Percentiles rank a stretch among this genome's conserved stretches.
phyloP scores from a whole-genome alignment of 1,139 yeast genomes.

The Debaryomycetaceae sp. region DNA sequence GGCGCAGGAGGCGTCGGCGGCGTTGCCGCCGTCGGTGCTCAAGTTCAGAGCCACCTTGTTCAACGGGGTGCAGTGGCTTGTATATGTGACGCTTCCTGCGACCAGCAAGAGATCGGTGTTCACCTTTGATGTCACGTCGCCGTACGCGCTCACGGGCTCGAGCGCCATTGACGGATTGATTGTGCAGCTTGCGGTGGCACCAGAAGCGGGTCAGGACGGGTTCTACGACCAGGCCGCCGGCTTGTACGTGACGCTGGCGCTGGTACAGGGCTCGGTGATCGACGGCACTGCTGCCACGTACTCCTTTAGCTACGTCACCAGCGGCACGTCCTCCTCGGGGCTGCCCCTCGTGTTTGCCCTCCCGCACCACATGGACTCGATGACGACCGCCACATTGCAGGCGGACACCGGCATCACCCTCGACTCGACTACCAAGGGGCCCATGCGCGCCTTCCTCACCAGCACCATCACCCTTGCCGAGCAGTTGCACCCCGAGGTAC shows the following conservation, averaged over 20 bases:
- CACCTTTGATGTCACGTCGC: conserved; percentile 6
- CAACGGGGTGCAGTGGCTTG: conserved; percentile 51
- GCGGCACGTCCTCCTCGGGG: conserved; percentile 51
- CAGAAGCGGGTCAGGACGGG: conserved; percentile 23
- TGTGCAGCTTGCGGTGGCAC: conserved; percentile 53
- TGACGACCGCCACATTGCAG: conserved; percentile 31
- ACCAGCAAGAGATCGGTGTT: conserved; percentile 16
- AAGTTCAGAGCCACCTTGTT: conserved; percentile 56
- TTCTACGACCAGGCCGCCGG: conserved; percentile 37
- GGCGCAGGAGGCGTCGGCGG: conserved; percentile 40
- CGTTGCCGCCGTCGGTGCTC: conserved; percentile 34
- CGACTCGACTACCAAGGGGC: conserved; percentile 63
- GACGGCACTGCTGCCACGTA: conserved; percentile 44
- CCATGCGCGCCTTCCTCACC: conserved; percentile 57
- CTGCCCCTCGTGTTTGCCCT: conserved; percentile 58
- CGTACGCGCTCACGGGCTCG: conserved; percentile 6
- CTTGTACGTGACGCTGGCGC: conserved; percentile 31
- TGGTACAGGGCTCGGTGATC: conserved; percentile 23
- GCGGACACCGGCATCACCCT: conserved; percentile 46
- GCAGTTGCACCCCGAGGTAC: conserved; percentile 42
- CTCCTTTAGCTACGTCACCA: conserved; percentile 46
- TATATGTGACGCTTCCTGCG: conserved; percentile 48
- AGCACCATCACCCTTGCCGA: conserved; percentile 48
- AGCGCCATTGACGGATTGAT: conserved; percentile 41
- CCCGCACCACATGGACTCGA: conserved; percentile 64